A percentile compares a stretch with the other conserved stretches of the same genome.
Conservation (phyloP, 2,329 filamentous ascomycete species). For the Colletotrichum lindemuthianum region DNA sequence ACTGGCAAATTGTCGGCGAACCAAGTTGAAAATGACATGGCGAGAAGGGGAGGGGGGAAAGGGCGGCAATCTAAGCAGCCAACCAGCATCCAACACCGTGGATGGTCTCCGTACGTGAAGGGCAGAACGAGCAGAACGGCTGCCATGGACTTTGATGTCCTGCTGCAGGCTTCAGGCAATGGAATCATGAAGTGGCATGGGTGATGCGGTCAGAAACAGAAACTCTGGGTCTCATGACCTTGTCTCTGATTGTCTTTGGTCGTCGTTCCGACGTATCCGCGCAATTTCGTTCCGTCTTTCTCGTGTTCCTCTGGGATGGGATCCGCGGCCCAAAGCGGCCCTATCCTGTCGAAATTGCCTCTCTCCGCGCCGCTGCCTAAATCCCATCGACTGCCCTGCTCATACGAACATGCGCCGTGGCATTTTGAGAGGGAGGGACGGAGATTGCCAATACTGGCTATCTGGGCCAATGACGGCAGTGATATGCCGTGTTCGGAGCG, state of each 20-base stretch:
- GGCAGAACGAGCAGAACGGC: slow-evolving; percentile 16
- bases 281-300: slow-evolving; percentile 31
- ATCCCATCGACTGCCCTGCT: neutral
- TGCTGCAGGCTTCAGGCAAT: slow-evolving; percentile 35
- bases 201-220: slow-evolving; percentile 35
- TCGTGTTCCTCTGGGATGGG: slow-evolving; percentile 29
- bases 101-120: slow-evolving; percentile 16
- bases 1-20: slow-evolving; percentile 8
- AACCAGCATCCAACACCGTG: slow-evolving; percentile 22
- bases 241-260: slow-evolving; percentile 12
- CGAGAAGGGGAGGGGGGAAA: slow-evolving; percentile 5
- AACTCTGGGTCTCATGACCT: slow-evolving; percentile 36
- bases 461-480: slow-evolving; percentile 11
- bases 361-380: neutral
- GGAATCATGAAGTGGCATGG: slow-evolving; percentile 26
- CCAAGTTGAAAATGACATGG: slow-evolving; percentile 1
- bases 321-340: slow-evolving; percentile 22
- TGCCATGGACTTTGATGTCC: slow-evolving; percentile 10
- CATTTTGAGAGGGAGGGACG: neutral
- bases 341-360: slow-evolving; percentile 29
- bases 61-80: slow-evolving; percentile 17
- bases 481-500: slow-evolving; percentile 18
- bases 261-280: slow-evolving; percentile 34
- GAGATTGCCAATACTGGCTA: slow-evolving; percentile 5
- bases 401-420: neutral